Evolutionary conservation across 306 rosid genomes (phyloP).

Genomic region (Elaeagnus macrophylla): DNA sequence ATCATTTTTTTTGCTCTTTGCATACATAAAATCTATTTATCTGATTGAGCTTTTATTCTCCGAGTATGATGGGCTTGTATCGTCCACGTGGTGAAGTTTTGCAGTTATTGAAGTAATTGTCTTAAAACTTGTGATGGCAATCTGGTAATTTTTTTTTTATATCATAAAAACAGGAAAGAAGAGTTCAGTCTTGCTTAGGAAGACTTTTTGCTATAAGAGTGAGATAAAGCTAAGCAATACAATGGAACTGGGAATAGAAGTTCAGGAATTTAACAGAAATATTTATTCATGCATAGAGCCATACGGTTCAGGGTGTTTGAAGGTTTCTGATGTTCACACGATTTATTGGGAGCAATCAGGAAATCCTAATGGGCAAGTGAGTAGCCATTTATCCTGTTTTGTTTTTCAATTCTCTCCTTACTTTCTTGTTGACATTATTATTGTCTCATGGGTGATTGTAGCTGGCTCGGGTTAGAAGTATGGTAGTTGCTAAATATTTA

Average conservation of each 20-base stretch:
- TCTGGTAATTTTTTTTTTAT: slow-evolving; percentile 5
- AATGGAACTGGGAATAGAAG: slow-evolving; percentile 54
- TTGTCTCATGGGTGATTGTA: not conserved
- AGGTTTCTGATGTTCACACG: slow-evolving; percentile 71
- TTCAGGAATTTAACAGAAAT: slow-evolving; percentile 31
- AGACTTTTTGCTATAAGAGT: slow-evolving; percentile 26
- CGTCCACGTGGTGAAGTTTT: not conserved
- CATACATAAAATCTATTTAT: too few relatives aligned
- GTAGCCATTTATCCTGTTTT: slow-evolving; percentile 17
- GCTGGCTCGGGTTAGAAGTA: too few relatives aligned
- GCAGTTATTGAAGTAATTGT: not conserved
- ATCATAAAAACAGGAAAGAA: slow-evolving; percentile 32
- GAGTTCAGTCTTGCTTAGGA: slow-evolving; percentile 24
- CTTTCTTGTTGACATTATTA: not conserved
- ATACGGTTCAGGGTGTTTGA: slow-evolving; percentile 52
- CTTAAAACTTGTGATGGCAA: not conserved
- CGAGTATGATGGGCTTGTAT: too few relatives aligned
- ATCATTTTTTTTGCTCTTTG: too few relatives aligned
- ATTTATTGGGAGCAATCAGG: slow-evolving; percentile 96
- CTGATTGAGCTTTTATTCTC: too few relatives aligned
- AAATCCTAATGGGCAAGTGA: slow-evolving; percentile 74
- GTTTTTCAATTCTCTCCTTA: not conserved
- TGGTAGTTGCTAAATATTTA: not conserved
- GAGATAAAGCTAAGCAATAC: slow-evolving; percentile 20
- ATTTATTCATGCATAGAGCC: slow-evolving; percentile 61